phyloP scores from a whole-genome alignment of 176 grass and related monocot genomes.

The Zoysia pacifica region DNA sequence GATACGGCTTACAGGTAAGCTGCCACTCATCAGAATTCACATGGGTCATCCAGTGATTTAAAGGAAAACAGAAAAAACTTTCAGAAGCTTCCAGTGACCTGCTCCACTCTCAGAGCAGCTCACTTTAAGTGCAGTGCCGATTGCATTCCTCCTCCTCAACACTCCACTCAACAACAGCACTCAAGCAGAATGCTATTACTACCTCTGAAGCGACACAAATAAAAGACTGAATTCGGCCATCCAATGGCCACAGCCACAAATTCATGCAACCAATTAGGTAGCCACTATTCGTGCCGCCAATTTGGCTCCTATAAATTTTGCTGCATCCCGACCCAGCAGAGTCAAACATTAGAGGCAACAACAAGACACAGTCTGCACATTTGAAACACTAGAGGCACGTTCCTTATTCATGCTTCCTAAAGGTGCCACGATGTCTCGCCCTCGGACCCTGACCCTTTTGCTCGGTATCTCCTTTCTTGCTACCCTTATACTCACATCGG shows the following conservation, averaged over 20 bases:
- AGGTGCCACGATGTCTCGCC: constrained; percentile 13
- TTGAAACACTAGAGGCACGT: not conserved
- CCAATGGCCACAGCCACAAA: constrained; percentile 38
- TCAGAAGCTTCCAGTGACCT: not conserved
- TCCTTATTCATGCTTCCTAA: not conserved
- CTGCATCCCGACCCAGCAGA: not conserved
- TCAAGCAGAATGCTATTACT: not conserved
- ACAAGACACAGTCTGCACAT: not conserved
- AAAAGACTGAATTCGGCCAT: constrained; percentile 12
- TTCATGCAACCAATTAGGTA: constrained; percentile 14
- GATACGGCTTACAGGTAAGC: constrained; percentile 2
- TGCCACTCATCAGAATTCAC: constrained; percentile 15
- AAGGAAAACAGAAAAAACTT: constrained; percentile 31
- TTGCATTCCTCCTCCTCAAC: not conserved
- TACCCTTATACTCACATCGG: constrained; percentile 6
- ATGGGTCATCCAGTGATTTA: not conserved
- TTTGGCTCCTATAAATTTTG: constrained; percentile 24
- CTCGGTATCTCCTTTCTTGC: constrained; percentile 29
- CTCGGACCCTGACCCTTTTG: not conserved
- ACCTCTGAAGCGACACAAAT: not conserved
- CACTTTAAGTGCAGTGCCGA: not conserved
- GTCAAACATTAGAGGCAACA: not conserved
- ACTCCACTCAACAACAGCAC: constrained; percentile 8
- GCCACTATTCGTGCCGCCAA: not conserved
- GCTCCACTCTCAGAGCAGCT: not conserved